These are phyloP conservation scores for Entonaema liquescens DNA, from an alignment of 495 filamentous ascomycete species.

Conservation along the genomic window DNA sequence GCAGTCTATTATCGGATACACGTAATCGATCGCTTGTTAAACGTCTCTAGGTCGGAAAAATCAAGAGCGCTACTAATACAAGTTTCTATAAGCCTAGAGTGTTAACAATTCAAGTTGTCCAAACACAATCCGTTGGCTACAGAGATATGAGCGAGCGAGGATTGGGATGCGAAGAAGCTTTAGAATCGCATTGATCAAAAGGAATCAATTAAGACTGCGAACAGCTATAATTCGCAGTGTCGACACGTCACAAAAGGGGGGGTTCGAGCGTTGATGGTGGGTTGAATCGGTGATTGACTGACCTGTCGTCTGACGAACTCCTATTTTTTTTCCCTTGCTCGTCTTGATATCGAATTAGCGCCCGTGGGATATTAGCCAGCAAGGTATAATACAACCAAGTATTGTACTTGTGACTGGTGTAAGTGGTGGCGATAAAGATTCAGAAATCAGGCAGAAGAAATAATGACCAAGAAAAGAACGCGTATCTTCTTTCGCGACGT, in stretches of 20 bases:
- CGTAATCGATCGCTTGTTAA: conserved; percentile 26
- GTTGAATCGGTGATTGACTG: conserved; percentile 43
- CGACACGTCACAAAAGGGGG: conserved; percentile 47
- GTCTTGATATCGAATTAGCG: conserved; percentile 30
- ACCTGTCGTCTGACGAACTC: conserved; percentile 42
- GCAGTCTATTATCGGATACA: conserved; percentile 16
- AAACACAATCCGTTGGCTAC: conserved; percentile 24
- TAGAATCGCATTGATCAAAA: conserved; percentile 34
- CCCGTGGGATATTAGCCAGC: conserved; percentile 16
- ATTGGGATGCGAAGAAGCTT: conserved; percentile 21
- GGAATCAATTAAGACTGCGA: conserved; percentile 23
- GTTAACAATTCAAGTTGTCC: not conserved
- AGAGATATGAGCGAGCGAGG: conserved; percentile 2
- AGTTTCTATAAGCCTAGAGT: conserved; percentile 24
- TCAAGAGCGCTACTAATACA: conserved; percentile 35
- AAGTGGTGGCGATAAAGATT: conserved; percentile 7
- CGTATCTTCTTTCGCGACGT: conserved; percentile 21
- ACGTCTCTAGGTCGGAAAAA: conserved; percentile 12
- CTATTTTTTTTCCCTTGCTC: conserved; percentile 26
- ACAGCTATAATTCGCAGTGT: conserved; percentile 37
- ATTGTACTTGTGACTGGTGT: not conserved
- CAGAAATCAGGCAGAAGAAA: conserved; percentile 11
- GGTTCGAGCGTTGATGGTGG: conserved; percentile 31
- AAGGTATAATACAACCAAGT: conserved; percentile 13
- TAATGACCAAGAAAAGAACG: conserved; percentile 25